Evolutionary conservation across 2,329 filamentous ascomycete genomes (phyloP).

Genomic region (Diaporthe batatas): DNA sequence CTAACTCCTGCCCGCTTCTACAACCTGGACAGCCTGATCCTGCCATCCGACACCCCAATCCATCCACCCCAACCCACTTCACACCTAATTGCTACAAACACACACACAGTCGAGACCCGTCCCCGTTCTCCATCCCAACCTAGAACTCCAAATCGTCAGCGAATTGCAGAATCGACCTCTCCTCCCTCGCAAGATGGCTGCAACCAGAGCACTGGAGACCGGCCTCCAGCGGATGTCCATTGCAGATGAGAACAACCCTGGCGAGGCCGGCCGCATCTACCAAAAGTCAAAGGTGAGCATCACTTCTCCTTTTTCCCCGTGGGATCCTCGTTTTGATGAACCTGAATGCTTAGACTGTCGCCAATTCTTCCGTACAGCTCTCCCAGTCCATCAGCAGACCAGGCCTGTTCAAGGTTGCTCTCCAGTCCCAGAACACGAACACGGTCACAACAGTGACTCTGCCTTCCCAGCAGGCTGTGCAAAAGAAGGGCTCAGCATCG

Average conservation of each 20-base stretch:
- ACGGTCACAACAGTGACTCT: constrained; percentile 75
- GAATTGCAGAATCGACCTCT: constrained; percentile 11
- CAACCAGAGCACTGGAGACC: constrained; percentile 83
- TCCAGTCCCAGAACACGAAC: constrained; percentile 81
- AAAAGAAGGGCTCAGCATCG: constrained; percentile 58
- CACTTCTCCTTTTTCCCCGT: not conserved
- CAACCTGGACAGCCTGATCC: constrained; percentile 16
- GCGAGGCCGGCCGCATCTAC: constrained; percentile 67
- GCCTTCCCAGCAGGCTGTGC: constrained; percentile 76
- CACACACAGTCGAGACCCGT: not conserved
- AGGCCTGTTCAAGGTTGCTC: constrained; percentile 87
- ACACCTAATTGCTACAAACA: not conserved
- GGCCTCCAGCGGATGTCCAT: constrained; percentile 92
- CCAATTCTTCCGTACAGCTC: constrained; percentile 57
- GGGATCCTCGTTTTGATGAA: constrained; percentile 28
- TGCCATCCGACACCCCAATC: constrained; percentile 12
- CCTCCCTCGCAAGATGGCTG: constrained; percentile 62
- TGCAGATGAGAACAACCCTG: constrained; percentile 84
- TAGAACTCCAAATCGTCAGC: not conserved
- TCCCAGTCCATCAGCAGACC: constrained; percentile 73
- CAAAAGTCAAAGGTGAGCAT: constrained; percentile 81
- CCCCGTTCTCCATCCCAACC: not conserved
- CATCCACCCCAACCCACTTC: not conserved
- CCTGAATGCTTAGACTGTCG: constrained; percentile 60
- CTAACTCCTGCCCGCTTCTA: constrained; percentile 27